Evolutionary conservation across 164 flowering plant genomes (phyloP).

Genomic region (Buxus sempervirens): DNA sequence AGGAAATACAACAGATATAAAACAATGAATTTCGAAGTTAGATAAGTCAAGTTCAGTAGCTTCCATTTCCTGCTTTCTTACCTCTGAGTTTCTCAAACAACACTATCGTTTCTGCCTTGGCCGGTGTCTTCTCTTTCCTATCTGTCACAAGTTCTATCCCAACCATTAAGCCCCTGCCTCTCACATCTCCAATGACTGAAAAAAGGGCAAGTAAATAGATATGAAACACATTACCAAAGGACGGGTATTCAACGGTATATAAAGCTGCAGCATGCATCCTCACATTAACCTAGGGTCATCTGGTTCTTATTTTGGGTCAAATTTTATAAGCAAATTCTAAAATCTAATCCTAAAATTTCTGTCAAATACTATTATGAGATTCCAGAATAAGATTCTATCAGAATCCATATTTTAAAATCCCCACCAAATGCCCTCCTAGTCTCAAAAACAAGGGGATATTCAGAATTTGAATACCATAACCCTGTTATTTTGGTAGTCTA

Average conservation of each 20-base stretch:
- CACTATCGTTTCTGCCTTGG: slow-evolving; percentile 80
- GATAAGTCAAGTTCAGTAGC: background rate
- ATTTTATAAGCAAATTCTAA: too few species aligned
- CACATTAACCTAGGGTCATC: too few species aligned
- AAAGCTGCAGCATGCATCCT: too few species aligned
- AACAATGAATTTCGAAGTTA: background rate
- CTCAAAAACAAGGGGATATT: too few species aligned
- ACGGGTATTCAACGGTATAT: background rate
- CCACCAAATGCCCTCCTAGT: too few species aligned
- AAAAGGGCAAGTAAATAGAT: slow-evolving; percentile 1
- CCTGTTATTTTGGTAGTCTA: too few species aligned
- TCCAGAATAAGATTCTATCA: too few species aligned
- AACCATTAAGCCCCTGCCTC: slow-evolving; percentile 94
- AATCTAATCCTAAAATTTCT: too few species aligned
- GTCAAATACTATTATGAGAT: too few species aligned
- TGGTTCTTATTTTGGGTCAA: too few species aligned
- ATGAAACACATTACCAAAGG: background rate
- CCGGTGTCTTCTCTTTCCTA: slow-evolving; percentile 82
- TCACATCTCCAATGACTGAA: slow-evolving; percentile 90
- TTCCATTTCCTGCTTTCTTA: slow-evolving; percentile 15
- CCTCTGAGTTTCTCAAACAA: slow-evolving; percentile 90
- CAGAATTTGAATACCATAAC: too few species aligned
- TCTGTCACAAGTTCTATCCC: slow-evolving; percentile 92
- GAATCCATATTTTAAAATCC: too few species aligned
- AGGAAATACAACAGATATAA: background rate